phyloP scores from a whole-genome alignment of 2,329 filamentous ascomycete genomes.

The Nemania serpens region DNA sequence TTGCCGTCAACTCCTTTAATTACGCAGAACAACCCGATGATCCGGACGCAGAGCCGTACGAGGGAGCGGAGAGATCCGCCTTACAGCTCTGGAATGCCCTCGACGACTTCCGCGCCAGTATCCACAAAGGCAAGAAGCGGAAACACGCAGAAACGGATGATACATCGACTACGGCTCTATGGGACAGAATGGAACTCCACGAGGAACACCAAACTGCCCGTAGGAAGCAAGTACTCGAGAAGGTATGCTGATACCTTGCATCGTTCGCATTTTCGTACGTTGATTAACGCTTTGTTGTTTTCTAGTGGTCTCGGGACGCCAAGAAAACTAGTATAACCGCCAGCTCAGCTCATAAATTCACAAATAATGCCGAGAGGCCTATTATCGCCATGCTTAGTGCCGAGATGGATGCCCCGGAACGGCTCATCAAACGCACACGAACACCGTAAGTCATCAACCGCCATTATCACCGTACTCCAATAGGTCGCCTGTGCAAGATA shows the following conservation, averaged over 20 bases:
- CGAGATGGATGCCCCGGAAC: slow-evolving; percentile 69
- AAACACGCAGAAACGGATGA: slow-evolving; percentile 59
- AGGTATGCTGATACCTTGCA: slow-evolving; percentile 13
- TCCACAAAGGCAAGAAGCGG: slow-evolving; percentile 66
- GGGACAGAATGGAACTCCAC: slow-evolving; percentile 69
- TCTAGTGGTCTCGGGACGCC: slow-evolving; percentile 81
- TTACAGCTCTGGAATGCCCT: slow-evolving; percentile 84
- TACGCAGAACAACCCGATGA: slow-evolving; percentile 51
- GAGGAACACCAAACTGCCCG: slow-evolving; percentile 64
- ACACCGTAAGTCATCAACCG: slow-evolving; percentile 52
- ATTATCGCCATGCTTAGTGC: slow-evolving; percentile 71
- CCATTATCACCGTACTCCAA: not conserved
- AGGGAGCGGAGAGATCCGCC: slow-evolving; percentile 82
- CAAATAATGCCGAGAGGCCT: slow-evolving; percentile 57
- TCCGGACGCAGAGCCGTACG: slow-evolving; percentile 59
- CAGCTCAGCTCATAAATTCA: slow-evolving; percentile 57
- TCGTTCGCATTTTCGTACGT: not conserved
- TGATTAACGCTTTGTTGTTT: not conserved
- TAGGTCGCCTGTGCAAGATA: not conserved
- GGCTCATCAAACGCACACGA: slow-evolving; percentile 70
- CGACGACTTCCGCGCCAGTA: slow-evolving; percentile 67
- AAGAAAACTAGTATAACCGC: slow-evolving; percentile 62
- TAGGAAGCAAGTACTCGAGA: slow-evolving; percentile 77
- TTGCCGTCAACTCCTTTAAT: slow-evolving; percentile 77
- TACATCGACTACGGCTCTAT: slow-evolving; percentile 69